Base-by-base conservation (phyloP, 2,329 filamentous ascomycete species). In the Juglanconis sp. region DNA sequence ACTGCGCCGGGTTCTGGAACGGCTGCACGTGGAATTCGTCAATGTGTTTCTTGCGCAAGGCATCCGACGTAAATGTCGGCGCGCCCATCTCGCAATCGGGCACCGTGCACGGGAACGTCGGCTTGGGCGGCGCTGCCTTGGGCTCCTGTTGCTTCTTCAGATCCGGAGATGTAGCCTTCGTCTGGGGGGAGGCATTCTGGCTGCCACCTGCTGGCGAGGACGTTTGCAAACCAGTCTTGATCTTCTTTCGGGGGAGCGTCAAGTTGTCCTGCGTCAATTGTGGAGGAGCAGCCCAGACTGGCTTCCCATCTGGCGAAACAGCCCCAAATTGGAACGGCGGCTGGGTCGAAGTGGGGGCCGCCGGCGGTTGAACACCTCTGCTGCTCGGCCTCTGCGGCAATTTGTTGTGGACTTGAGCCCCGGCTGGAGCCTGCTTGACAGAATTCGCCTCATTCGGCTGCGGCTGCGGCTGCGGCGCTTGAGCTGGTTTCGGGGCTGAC, bases 21-120 rank as follows among this genome's bases (percentile, higher is more conserved):
- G 85, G 85, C 68, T 79, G 81, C 30, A 78, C 72, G 65, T 88
- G 86, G 68, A 87, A 84, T 59, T 87, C 81, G n/a, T 83, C 75
- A 7, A 79, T 71, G 66, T 88, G 86, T 10, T 72, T 68, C 57
- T 79, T 77, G 53, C 81, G 74, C 11, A 79, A 78, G 64, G 86
- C 82, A 63, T 87, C 81, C 6, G 73, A 83, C 2, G 77, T 67
- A 65, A 87, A 87, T 0, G 78, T 81, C 11, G 75, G 72, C 2
- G 67, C 69, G 8, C 79, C 77, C 64, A 76, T 75, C 34, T 86
- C 83, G 65, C 86, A 88, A 38, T 81, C 79, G 2, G 74, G 65
- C 53, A 87, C 83, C 24, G 78, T 73, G 70, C 86, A 88, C 31
- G 75, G 65, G 56, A 82, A 77, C 3, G 77, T 67, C 1, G 79